Evolutionary conservation across 2,329 filamentous ascomycete genomes (phyloP).

Genomic region (Fusarium chaquense): DNA sequence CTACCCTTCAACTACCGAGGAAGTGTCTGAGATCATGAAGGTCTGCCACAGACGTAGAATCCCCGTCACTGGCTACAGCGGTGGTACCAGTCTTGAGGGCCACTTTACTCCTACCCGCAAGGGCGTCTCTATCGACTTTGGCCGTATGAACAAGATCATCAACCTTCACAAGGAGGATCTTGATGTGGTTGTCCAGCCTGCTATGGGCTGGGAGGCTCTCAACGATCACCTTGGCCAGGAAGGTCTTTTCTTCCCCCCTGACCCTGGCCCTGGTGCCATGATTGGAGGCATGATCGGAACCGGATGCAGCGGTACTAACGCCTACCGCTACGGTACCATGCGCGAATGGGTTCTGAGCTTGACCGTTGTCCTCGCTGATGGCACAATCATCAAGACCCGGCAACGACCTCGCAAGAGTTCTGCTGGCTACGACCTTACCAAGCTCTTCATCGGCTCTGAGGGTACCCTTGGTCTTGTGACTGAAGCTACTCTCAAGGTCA

Average conservation of each 20-base stretch:
- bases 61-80: slow-evolving; percentile 87
- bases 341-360: slow-evolving; percentile 90
- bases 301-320: slow-evolving; percentile 82
- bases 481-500: slow-evolving; percentile 89
- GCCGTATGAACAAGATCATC: slow-evolving; percentile 84
- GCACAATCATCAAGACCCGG: slow-evolving; percentile 88
- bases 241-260: slow-evolving; percentile 90
- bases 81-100: slow-evolving; percentile 89
- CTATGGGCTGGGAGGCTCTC: slow-evolving; percentile 86
- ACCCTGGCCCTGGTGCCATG: slow-evolving; percentile 90
- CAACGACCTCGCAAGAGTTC: slow-evolving; percentile 90
- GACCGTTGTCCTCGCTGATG: slow-evolving; percentile 90
- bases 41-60: slow-evolving; percentile 84
- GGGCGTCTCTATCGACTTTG: slow-evolving; percentile 88
- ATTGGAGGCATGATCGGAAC: slow-evolving; percentile 91
- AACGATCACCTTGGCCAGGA: slow-evolving; percentile 81
- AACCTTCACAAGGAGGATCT: slow-evolving; percentile 81
- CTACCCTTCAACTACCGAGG: slow-evolving; percentile 80
- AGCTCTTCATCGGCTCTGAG: slow-evolving; percentile 90
- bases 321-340: slow-evolving; percentile 95
- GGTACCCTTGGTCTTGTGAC: slow-evolving; percentile 92
- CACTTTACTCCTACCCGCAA: slow-evolving; percentile 86
- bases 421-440: slow-evolving; percentile 91
- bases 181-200: slow-evolving; percentile 82
- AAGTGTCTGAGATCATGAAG: slow-evolving; percentile 90